A percentile compares a stretch with the other conserved stretches of the same genome.
phyloP scores from a whole-genome alignment of 2,329 filamentous ascomycete species.

The Phyllosticta citrichinensis region DNA sequence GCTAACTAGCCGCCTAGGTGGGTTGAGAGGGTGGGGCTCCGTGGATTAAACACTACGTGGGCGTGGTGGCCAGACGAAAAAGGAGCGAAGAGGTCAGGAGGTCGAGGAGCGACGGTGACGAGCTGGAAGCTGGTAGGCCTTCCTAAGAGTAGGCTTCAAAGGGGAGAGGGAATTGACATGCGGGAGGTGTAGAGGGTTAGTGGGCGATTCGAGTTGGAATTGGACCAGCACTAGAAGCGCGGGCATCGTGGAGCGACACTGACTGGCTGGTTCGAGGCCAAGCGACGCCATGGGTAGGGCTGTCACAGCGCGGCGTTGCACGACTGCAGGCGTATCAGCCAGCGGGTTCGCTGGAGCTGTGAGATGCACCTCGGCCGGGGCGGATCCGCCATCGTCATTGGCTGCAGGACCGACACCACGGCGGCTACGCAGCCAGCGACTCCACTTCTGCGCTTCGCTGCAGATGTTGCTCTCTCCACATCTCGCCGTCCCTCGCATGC shows the following conservation, averaged over 20 bases:
- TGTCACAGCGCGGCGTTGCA: slow-evolving; percentile 10
- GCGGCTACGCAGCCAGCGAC: neutral
- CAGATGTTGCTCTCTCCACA: neutral
- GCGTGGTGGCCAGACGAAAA: neutral
- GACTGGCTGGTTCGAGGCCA: neutral
- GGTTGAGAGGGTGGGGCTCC: neutral
- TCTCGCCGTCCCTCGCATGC: neutral
- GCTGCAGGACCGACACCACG: neutral
- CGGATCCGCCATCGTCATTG: neutral
- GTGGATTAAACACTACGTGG: neutral
- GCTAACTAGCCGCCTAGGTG: neutral
- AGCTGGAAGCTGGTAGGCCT: neutral
- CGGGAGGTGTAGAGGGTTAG: neutral
- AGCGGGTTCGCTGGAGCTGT: neutral
- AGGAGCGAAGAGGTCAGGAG: neutral
- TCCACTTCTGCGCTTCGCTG: neutral
- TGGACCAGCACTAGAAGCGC: neutral
- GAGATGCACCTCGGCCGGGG: neutral
- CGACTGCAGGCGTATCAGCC: slow-evolving; percentile 9
- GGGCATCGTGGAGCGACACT: slow-evolving; percentile 3
- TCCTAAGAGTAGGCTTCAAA: neutral
- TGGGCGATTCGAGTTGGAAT: neutral
- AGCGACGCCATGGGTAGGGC: neutral
- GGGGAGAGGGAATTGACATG: neutral
- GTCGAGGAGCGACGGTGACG: neutral